These are phyloP conservation scores for Trypanosomatidae sp. DNA, from an alignment of 208 protist genomes.

Conservation along the genomic window DNA sequence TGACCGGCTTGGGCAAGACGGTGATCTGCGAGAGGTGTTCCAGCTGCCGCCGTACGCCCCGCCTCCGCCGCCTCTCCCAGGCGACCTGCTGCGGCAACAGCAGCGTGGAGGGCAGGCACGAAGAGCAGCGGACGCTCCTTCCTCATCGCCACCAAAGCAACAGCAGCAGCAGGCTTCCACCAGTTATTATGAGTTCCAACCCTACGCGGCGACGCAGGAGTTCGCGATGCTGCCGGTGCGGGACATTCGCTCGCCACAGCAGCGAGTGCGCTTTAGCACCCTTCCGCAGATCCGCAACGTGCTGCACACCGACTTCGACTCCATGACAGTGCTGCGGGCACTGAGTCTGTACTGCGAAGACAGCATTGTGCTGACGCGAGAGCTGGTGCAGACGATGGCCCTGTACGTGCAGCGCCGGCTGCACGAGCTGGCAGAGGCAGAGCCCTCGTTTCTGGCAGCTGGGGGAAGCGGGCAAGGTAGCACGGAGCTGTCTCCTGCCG, in stretches of 20 bases:
- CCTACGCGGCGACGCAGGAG: slow-evolving; percentile 66
- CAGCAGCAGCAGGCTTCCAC: background rate
- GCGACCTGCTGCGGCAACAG: background rate
- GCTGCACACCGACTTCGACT: slow-evolving; percentile 67
- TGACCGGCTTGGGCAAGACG: slow-evolving; percentile 32
- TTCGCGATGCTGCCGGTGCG: slow-evolving; percentile 69
- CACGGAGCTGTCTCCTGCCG: too few relatives aligned
- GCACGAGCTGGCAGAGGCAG: slow-evolving; percentile 27
- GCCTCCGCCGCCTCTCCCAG: slow-evolving; percentile 12
- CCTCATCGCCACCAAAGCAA: too few relatives aligned
- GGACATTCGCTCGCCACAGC: slow-evolving; percentile 15
- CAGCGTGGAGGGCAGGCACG: background rate
- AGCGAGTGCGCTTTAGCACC: slow-evolving; percentile 43
- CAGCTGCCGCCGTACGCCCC: slow-evolving; percentile 34
- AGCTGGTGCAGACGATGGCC: slow-evolving; percentile 51
- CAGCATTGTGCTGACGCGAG: slow-evolving; percentile 42
- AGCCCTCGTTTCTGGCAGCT: slow-evolving; percentile 37
- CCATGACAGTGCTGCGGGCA: slow-evolving; percentile 46
- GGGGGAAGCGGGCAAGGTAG: too few relatives aligned
- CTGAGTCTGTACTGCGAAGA: slow-evolving; percentile 54
- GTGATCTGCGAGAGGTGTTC: slow-evolving; percentile 36
- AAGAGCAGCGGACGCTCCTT: too few relatives aligned
- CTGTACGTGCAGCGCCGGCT: slow-evolving; percentile 55
- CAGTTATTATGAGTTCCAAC: slow-evolving; percentile 48
- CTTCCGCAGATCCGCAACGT: slow-evolving; percentile 70